Conservation (phyloP, 495 filamentous ascomycete genomes). For the Aspergillus steynii region DNA sequence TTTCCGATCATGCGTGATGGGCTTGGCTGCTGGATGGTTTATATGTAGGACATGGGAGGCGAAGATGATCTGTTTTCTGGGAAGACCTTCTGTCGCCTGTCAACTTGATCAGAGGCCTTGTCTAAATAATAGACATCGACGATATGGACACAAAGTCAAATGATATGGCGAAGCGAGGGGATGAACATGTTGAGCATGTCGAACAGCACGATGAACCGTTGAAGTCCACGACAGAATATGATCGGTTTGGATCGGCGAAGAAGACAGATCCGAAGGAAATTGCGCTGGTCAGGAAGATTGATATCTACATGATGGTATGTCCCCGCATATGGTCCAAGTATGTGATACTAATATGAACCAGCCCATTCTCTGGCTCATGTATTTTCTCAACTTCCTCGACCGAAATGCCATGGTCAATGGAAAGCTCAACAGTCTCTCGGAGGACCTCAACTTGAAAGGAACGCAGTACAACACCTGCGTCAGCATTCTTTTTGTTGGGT, state of each 20-base stretch:
- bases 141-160: background rate
- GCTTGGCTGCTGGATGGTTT: background rate
- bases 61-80: background rate
- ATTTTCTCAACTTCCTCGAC: constrained; percentile 52
- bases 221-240: constrained; percentile 10
- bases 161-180: background rate
- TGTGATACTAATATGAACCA: constrained; percentile 2
- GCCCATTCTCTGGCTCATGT: constrained; percentile 49
- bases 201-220: constrained; percentile 6
- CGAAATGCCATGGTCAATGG: constrained; percentile 39
- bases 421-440: constrained; percentile 39
- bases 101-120: background rate
- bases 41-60: background rate
- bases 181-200: constrained; percentile 13
- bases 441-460: constrained; percentile 43
- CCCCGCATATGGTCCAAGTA: background rate
- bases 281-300: constrained; percentile 46
- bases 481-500: constrained; percentile 58
- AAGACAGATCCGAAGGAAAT: constrained; percentile 19
- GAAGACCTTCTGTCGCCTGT: no score
- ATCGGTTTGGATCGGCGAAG: constrained; percentile 11
- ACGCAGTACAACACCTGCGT: constrained; percentile 54
- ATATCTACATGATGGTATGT: constrained; percentile 42
- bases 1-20: background rate
- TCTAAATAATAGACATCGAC: background rate